Conservation (phyloP, 495 filamentous ascomycete species). For the Penicillium coprophilum region DNA sequence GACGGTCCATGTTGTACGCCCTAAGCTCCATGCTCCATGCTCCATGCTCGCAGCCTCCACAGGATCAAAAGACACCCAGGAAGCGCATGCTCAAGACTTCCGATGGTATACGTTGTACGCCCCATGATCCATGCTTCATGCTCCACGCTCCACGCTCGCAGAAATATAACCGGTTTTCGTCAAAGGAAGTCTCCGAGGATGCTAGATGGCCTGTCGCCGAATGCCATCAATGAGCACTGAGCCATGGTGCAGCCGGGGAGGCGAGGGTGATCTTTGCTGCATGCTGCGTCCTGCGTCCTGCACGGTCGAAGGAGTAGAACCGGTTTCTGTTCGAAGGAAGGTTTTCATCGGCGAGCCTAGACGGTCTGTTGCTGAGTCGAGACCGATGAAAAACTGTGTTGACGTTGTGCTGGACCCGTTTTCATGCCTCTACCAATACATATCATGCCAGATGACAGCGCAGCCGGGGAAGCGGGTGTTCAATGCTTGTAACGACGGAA, state of each 20-base stretch:
- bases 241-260: neutral
- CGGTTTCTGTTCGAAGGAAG: neutral
- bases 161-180: neutral
- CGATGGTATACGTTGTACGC: neutral
- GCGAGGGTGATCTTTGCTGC: neutral
- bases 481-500: neutral
- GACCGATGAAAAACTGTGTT: neutral
- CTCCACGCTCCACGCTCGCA: neutral
- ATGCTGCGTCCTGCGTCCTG: neutral
- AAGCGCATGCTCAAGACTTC: neutral
- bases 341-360: neutral
- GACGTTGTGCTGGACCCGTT: neutral
- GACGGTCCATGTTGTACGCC: no score
- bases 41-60: no score
- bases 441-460: neutral
- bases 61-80: neutral
- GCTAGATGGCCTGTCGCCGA: neutral
- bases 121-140: no score
- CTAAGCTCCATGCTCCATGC: no score
- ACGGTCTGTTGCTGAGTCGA: constrained; percentile 1
- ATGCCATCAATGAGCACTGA: neutral
- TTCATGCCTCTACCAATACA: neutral
- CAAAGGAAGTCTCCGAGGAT: neutral
- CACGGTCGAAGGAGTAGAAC: neutral
- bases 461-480: neutral